These are phyloP conservation scores for Fusarium drepaniforme DNA, from an alignment of 2,329 filamentous ascomycete species.

Conservation along the genomic window DNA sequence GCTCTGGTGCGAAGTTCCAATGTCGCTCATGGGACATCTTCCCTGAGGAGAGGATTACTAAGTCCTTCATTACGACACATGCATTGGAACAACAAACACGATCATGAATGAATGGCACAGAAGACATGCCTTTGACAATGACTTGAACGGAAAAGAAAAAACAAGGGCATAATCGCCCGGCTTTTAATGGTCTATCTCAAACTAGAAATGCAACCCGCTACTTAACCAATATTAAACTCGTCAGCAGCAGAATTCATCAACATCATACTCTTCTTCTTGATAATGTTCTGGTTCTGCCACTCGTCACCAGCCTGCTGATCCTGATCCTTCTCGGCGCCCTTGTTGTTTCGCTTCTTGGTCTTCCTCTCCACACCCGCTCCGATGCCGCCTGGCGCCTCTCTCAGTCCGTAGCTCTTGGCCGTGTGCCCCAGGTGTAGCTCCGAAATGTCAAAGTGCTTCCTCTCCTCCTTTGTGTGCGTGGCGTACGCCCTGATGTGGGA, in stretches of 20 bases:
- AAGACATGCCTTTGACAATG: not conserved
- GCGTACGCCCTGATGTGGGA: constrained; percentile 95
- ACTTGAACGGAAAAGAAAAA: constrained; percentile 7
- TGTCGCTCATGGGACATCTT: not conserved
- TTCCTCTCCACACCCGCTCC: constrained; percentile 66
- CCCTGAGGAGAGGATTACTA: not conserved
- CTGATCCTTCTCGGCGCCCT: constrained; percentile 50
- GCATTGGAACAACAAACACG: not conserved
- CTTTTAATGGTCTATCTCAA: constrained; percentile 34
- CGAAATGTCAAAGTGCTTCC: constrained; percentile 91
- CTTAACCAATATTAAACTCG: constrained; percentile 77
- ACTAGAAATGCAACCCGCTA: constrained; percentile 27
- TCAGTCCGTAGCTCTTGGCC: constrained; percentile 91
- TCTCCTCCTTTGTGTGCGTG: constrained; percentile 89
- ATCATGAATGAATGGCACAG: accelerated
- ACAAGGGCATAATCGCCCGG: constrained; percentile 18
- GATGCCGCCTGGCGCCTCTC: constrained; percentile 90
- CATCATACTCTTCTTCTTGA: constrained; percentile 73
- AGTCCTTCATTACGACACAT: not conserved
- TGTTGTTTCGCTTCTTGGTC: constrained; percentile 55
- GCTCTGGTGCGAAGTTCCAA: not conserved
- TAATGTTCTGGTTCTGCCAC: constrained; percentile 55
- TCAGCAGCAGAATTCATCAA: constrained; percentile 72
- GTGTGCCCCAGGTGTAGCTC: constrained; percentile 91
- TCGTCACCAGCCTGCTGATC: constrained; percentile 50